Percentiles rank a stretch among this genome's conserved stretches.
Evolutionary conservation across 208 protist species (phyloP).

Genomic region (Giardia muris): DNA sequence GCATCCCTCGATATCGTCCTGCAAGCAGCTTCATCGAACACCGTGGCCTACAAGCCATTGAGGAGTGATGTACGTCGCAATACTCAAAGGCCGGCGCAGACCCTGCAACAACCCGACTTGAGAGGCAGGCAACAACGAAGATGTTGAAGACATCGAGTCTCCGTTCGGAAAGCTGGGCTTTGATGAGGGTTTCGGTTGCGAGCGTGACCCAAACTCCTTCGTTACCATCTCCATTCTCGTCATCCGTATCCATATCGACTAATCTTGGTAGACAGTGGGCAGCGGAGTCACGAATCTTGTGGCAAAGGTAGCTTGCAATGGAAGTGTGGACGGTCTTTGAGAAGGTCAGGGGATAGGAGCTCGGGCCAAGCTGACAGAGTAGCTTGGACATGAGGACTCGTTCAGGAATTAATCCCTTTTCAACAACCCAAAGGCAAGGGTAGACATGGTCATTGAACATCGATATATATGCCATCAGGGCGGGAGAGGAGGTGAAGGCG

Average conservation of each 20-base stretch:
- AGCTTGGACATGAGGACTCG: not conserved
- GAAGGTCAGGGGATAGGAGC: not conserved
- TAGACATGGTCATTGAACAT: no score
- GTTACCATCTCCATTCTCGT: no score
- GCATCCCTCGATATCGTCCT: not conserved
- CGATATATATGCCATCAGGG: no score
- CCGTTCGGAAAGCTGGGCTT: no score
- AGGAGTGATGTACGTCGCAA: not conserved
- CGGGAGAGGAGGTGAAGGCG: no score
- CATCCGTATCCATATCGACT: no score
- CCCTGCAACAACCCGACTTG: not conserved
- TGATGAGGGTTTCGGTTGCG: no score
- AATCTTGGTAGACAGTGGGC: not conserved
- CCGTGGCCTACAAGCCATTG: not conserved
- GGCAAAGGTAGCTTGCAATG: not conserved
- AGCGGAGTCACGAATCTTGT: not conserved
- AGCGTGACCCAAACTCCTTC: no score
- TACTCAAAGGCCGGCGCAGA: not conserved
- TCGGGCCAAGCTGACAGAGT: not conserved
- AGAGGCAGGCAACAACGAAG: not conserved
- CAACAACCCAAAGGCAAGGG: no score
- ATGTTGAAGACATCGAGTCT: no score
- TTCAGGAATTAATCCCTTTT: no score
- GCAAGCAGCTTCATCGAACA: not conserved
- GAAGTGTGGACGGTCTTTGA: not conserved